Percentiles rank a stretch among this genome's conserved stretches.
These are phyloP conservation scores for Pyricularia sp. DNA, from an alignment of 2,329 filamentous ascomycete species.

Conservation along the genomic window DNA sequence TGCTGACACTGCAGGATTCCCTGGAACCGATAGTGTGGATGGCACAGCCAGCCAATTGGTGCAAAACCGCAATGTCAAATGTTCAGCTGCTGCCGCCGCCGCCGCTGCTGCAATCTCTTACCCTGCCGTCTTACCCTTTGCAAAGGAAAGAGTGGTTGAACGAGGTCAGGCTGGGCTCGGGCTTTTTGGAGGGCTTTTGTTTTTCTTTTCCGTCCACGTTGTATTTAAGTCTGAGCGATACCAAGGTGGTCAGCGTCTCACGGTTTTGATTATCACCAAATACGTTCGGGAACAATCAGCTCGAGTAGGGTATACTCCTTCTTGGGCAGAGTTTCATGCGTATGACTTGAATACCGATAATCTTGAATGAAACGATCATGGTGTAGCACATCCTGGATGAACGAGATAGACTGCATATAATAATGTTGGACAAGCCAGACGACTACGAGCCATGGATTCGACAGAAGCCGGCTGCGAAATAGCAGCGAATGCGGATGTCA, in stretches of 20 bases:
- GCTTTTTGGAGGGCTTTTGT: background rate
- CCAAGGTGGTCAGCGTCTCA: background rate
- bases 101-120: background rate
- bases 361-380: background rate
- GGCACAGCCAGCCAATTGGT: background rate
- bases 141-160: background rate
- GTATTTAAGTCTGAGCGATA: background rate
- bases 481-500: slow-evolving; percentile 26
- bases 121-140: background rate
- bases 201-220: background rate
- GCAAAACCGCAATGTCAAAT: background rate
- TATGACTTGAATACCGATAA: background rate
- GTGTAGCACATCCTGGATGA: background rate
- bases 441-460: background rate
- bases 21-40: background rate
- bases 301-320: background rate
- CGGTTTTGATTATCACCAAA: background rate
- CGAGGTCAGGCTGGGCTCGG: background rate
- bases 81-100: background rate
- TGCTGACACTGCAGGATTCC: background rate
- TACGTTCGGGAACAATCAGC: background rate
- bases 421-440: background rate
- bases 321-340: background rate
- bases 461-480: background rate
- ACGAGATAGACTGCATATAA: background rate